Conservation (phyloP, 75 land plant species). For the Selaginella moellendorffii region DNA sequence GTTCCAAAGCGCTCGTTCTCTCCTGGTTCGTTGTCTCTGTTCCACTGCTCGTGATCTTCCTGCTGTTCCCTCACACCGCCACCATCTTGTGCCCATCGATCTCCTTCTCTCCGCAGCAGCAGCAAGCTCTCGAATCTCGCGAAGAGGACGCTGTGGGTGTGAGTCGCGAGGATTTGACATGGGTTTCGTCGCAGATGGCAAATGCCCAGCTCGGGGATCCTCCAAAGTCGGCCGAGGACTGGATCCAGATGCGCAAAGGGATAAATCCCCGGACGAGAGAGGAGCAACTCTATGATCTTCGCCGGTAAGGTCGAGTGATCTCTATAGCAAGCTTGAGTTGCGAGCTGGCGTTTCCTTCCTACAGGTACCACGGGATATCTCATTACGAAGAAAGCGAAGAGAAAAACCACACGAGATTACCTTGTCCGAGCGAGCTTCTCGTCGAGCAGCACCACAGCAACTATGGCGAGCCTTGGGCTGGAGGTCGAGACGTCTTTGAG, state of each 20-base stretch:
- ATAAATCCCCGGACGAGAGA: constrained; percentile 59
- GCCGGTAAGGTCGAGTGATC: no score
- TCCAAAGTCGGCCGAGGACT: constrained; percentile 23
- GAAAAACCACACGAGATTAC: constrained; percentile 35
- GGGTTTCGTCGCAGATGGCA: constrained; percentile 34
- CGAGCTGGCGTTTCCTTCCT: no score
- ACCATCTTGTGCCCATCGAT: neutral
- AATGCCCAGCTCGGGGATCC: constrained; percentile 23
- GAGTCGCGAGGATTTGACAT: constrained; percentile 27
- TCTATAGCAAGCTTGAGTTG: no score
- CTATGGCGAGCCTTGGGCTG: constrained; percentile 96
- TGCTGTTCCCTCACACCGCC: neutral
- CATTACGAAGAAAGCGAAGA: constrained; percentile 46
- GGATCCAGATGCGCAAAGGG: constrained; percentile 48
- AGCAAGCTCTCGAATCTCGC: neutral
- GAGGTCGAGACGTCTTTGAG: constrained; percentile 86
- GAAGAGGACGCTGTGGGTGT: neutral
- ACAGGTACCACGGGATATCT: constrained; percentile 78
- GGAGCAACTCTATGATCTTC: constrained; percentile 52
- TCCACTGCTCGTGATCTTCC: neutral
- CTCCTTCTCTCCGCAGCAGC: neutral
- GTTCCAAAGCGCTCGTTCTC: neutral
- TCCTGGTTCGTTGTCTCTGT: neutral
- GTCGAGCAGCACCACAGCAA: constrained; percentile 95
- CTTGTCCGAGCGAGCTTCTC: constrained; percentile 69